A percentile compares a stretch with the other conserved stretches of the same genome.
These are phyloP conservation scores for Chlorella sp. DNA, from an alignment of 139 green algal genomes.

Conservation along the genomic window DNA sequence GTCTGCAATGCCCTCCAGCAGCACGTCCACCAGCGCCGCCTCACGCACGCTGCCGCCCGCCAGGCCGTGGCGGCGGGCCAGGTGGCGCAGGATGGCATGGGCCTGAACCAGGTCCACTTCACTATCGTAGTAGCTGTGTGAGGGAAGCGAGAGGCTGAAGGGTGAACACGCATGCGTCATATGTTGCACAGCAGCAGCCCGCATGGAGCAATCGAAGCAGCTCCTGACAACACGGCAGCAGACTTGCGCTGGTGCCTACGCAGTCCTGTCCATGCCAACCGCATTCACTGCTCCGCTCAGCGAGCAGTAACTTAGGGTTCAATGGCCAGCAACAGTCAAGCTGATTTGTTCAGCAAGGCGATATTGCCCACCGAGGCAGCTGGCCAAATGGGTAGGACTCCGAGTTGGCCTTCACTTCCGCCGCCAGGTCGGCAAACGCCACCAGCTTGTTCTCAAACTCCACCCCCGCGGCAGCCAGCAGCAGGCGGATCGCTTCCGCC, in stretches of 20 bases:
- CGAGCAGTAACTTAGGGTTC: too few relatives aligned
- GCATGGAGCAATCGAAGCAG: too few relatives aligned
- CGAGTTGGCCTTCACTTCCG: neutral
- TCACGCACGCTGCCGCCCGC: neutral
- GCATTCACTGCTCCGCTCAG: too few relatives aligned
- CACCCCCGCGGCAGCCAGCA: neutral
- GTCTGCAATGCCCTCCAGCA: constrained; percentile 4
- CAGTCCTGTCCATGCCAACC: too few relatives aligned
- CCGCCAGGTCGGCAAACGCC: neutral
- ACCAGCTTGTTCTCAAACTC: constrained; percentile 4
- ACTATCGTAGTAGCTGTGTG: neutral
- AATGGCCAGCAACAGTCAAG: too few relatives aligned
- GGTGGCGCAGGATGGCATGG: neutral
- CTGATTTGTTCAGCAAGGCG: too few relatives aligned
- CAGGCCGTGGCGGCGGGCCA: constrained; percentile 9
- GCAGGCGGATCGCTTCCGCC: neutral
- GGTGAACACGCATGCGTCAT: too few relatives aligned
- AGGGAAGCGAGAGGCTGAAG: too few relatives aligned
- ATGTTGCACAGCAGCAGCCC: too few relatives aligned
- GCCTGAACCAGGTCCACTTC: neutral
- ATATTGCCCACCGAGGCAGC: neutral
- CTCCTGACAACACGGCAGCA: too few relatives aligned
- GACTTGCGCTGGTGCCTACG: too few relatives aligned
- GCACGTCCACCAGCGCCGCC: neutral
- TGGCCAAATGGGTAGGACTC: neutral